Evolutionary conservation across 1,139 yeast genomes (phyloP).

Genomic region (Kodamaea suecica): DNA sequence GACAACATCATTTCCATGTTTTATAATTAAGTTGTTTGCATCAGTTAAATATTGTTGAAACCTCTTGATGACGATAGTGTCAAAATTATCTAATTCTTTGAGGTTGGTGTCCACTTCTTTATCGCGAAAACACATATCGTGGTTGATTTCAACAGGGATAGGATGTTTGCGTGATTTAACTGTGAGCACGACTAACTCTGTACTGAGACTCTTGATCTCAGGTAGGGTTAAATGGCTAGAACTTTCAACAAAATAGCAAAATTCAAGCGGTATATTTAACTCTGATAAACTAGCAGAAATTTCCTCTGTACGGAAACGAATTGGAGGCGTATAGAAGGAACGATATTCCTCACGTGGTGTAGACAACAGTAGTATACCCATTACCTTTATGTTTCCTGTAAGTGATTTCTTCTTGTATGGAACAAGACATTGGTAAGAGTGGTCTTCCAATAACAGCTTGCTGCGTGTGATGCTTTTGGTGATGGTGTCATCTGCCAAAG

Average conservation of each 20-base stretch:
- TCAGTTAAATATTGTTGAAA: conserved; percentile 29
- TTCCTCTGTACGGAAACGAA: conserved; percentile 19
- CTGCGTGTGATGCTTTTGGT: conserved; percentile 15
- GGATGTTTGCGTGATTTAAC: conserved; percentile 29
- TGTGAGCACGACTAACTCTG: conserved; percentile 35
- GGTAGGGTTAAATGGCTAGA: conserved; percentile 18
- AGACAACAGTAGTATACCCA: conserved; percentile 37
- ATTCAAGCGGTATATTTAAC: conserved; percentile 34
- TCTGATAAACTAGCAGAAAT: conserved; percentile 16
- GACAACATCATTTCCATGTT: conserved; percentile 35
- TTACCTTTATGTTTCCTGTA: conserved; percentile 32
- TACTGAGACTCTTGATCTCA: conserved; percentile 26
- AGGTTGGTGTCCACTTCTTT: conserved; percentile 22
- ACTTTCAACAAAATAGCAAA: conserved; percentile 29
- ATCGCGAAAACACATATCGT: conserved; percentile 32
- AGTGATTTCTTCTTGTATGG: conserved; percentile 36
- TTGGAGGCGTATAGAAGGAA: conserved; percentile 35
- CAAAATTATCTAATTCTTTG: conserved; percentile 30
- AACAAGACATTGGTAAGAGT: conserved; percentile 30
- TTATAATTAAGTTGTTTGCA: conserved; percentile 30
- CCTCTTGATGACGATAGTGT: conserved; percentile 30
- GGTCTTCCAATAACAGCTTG: conserved; percentile 22
- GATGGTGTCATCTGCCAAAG: conserved; percentile 20
- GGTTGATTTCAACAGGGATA: conserved; percentile 43
- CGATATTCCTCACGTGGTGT: conserved; percentile 34